Conservation (phyloP, 1,139 yeast species). For the Yamadazyma dushanensis region DNA sequence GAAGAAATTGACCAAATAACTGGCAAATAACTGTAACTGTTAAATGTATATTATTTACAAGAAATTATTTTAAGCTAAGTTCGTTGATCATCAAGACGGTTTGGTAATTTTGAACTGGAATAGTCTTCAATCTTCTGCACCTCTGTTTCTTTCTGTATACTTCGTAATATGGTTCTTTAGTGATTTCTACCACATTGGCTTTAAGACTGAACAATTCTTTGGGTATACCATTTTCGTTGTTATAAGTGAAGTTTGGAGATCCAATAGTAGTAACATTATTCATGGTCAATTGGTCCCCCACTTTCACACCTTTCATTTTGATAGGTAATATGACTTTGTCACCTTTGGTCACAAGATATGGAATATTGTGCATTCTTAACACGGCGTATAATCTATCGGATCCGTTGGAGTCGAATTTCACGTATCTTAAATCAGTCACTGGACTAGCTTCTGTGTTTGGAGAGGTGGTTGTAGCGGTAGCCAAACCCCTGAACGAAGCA, state of each 20-base stretch:
- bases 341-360: constrained; percentile 88
- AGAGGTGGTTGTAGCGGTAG: constrained; percentile 8
- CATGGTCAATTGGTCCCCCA: constrained; percentile 77
- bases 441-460: constrained; percentile 1
- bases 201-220: constrained; percentile 54
- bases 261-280: constrained; percentile 82
- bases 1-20: constrained; percentile 15
- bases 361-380: constrained; percentile 77
- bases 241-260: constrained; percentile 73
- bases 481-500: constrained; percentile 5
- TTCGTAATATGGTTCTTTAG: constrained; percentile 73
- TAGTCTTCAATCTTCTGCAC: constrained; percentile 80
- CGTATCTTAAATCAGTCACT: constrained; percentile 10
- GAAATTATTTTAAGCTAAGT: constrained; percentile 44
- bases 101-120: constrained; percentile 73
- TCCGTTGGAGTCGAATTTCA: constrained; percentile 62
- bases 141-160: constrained; percentile 68
- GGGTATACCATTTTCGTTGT: constrained; percentile 36
- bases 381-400: constrained; percentile 68
- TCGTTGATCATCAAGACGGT: constrained; percentile 83
- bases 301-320: constrained; percentile 67
- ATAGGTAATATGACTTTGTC: constrained; percentile 81
- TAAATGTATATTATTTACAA: constrained; percentile 7
- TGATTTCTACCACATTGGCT: constrained; percentile 83
- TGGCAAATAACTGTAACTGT: too few relatives aligned